Evolutionary conservation across 495 filamentous ascomycete genomes (phyloP).

Genomic region (Opeltia flavorubescens): DNA sequence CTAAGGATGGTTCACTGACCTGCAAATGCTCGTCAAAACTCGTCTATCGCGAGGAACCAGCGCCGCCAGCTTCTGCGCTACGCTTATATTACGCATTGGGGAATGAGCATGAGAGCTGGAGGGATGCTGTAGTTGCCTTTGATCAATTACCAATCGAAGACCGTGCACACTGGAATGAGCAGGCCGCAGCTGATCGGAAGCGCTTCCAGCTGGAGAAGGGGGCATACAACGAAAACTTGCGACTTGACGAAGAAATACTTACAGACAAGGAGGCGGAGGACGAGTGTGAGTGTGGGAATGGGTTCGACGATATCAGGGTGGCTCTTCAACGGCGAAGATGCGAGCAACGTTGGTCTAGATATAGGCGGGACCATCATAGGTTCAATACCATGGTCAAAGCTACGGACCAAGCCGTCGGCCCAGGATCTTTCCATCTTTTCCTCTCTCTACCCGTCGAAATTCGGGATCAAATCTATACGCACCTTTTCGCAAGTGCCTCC

Average conservation of each 20-base stretch:
- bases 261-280: not conserved
- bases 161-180: not conserved
- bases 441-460: not conserved
- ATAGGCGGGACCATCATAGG: not conserved
- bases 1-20: not conserved
- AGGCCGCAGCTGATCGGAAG: not conserved
- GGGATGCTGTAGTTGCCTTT: not conserved
- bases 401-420: not conserved
- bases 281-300: not conserved
- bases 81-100: not conserved
- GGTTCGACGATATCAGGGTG: not conserved
- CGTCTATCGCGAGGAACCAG: not conserved
- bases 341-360: not conserved
- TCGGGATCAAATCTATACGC: not conserved
- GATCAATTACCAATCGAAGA: not conserved
- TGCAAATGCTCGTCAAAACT: not conserved
- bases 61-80: not conserved
- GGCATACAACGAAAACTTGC: not conserved
- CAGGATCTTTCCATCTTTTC: not conserved
- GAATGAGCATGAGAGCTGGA: not conserved
- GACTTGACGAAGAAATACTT: not conserved
- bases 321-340: not conserved
- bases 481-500: not conserved
- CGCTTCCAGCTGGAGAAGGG: not conserved
- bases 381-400: not conserved